A percentile compares a stretch with the other conserved stretches of the same genome.
Conservation (phyloP, 2,329 filamentous ascomycete species). For the Colletotrichum truncatum region DNA sequence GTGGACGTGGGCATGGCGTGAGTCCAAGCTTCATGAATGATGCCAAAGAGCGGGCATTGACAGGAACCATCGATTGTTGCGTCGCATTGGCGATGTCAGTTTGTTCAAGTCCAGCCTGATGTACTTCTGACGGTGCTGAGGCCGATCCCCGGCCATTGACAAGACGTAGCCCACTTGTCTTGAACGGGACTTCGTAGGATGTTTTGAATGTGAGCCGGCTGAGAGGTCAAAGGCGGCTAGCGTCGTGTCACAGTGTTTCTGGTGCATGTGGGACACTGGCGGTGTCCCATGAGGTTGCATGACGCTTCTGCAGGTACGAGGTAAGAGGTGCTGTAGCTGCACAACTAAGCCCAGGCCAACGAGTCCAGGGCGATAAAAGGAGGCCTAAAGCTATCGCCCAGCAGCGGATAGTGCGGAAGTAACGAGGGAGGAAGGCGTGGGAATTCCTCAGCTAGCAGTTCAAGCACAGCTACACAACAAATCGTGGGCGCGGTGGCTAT, state of each 20-base stretch:
- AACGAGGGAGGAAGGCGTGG: slow-evolving; percentile 12
- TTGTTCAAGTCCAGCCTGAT: neutral
- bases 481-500: neutral
- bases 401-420: slow-evolving; percentile 6
- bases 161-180: slow-evolving; percentile 8
- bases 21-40: neutral
- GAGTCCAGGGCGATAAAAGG: neutral
- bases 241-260: slow-evolving; percentile 19
- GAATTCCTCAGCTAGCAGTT: slow-evolving; percentile 8
- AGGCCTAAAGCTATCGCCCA: neutral
- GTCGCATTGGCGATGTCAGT: neutral
- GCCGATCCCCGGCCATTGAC: neutral
- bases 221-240: slow-evolving; percentile 18
- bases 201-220: slow-evolving; percentile 13
- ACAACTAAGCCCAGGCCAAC: neutral
- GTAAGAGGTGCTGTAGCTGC: slow-evolving; percentile 19
- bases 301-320: slow-evolving; percentile 37
- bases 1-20: too few species aligned
- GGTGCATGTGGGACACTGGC: slow-evolving; percentile 25
- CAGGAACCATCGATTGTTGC: neutral
- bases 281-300: slow-evolving; percentile 23
- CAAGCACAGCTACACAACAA: neutral
- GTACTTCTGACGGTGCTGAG: neutral
- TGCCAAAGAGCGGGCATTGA: neutral
- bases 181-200: slow-evolving; percentile 7